A percentile compares a stretch with the other conserved stretches of the same genome.
Evolutionary conservation across 495 filamentous ascomycete species (phyloP).

Genomic region (Penicillium lividum): DNA sequence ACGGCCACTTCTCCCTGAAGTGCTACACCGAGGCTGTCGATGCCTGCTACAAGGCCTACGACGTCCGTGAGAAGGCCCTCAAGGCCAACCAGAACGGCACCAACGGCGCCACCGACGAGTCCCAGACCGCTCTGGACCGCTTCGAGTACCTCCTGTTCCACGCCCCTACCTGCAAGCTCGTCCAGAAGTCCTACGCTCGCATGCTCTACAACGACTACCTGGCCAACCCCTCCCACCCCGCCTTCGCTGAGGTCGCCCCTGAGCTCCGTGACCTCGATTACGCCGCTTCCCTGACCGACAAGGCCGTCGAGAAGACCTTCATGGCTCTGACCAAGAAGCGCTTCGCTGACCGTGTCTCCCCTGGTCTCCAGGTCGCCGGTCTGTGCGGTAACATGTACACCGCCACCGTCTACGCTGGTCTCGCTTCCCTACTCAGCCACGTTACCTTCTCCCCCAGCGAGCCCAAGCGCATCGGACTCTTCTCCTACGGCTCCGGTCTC

Average conservation of each 20-base stretch:
- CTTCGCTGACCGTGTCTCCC: slow-evolving; percentile 84
- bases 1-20: slow-evolving; percentile 90
- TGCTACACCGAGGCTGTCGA: slow-evolving; percentile 98
- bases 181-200: slow-evolving; percentile 91
- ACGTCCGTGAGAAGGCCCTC: slow-evolving; percentile 73
- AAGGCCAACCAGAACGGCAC: slow-evolving; percentile 64
- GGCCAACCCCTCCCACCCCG: slow-evolving; percentile 68
- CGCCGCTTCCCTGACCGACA: slow-evolving; percentile 82
- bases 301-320: slow-evolving; percentile 95
- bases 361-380: slow-evolving; percentile 82
- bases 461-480: slow-evolving; percentile 87
- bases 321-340: slow-evolving; percentile 95
- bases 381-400: slow-evolving; percentile 99
- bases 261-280: slow-evolving; percentile 87
- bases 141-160: slow-evolving; percentile 98
- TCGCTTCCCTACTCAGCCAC: slow-evolving; percentile 75
- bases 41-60: slow-evolving; percentile 93
- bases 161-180: slow-evolving; percentile 95
- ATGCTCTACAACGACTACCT: slow-evolving; percentile 98
- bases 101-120: slow-evolving; percentile 54
- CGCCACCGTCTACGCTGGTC: slow-evolving; percentile 86
- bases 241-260: slow-evolving; percentile 82
- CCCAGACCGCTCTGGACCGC: slow-evolving; percentile 76
- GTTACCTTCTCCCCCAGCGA: slow-evolving; percentile 67
- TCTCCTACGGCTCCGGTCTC: slow-evolving; percentile 93